phyloP scores from a whole-genome alignment of 2,329 filamentous ascomycete species.

The Aureobasidium uvarum region DNA sequence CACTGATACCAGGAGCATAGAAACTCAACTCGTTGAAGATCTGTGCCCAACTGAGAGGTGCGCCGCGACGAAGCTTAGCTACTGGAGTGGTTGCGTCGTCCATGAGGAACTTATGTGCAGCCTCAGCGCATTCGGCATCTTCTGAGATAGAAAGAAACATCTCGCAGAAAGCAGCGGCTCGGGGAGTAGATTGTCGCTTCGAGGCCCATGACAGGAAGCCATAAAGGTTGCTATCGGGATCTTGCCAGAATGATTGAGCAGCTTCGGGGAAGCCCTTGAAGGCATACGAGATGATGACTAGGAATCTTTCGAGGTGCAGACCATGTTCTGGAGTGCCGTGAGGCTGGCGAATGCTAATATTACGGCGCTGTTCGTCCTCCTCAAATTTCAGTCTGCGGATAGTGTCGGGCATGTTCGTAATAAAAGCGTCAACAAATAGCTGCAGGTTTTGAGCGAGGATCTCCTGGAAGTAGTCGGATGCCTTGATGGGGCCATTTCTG shows the following conservation, averaged over 20 bases:
- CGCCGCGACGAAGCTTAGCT: constrained; percentile 75
- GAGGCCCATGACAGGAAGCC: constrained; percentile 99
- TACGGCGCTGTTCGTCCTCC: constrained; percentile 77
- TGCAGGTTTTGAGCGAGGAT: constrained; percentile 79
- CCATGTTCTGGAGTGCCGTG: constrained; percentile 34
- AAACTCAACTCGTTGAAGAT: constrained; percentile 88
- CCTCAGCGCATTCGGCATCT: constrained; percentile 75
- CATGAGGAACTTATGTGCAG: constrained; percentile 83
- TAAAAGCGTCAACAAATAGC: constrained; percentile 84
- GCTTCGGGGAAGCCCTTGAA: constrained; percentile 84
- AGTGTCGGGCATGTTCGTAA: constrained; percentile 92
- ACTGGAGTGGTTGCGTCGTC: constrained; percentile 70
- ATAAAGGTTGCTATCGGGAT: constrained; percentile 87
- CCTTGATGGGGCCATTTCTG: constrained; percentile 61
- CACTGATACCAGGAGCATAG: constrained; percentile 74
- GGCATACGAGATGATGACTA: constrained; percentile 87
- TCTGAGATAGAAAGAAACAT: constrained; percentile 87
- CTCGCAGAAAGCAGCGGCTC: constrained; percentile 94
- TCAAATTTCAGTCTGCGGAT: constrained; percentile 80
- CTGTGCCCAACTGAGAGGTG: constrained; percentile 87
- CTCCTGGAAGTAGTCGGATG: constrained; percentile 69
- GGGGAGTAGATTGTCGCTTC: constrained; percentile 87
- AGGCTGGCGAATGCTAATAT: constrained; percentile 46
- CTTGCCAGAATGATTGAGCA: constrained; percentile 85
- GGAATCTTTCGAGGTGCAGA: constrained; percentile 70